Evolutionary conservation across 805 yeast species (phyloP), one percentile per base, ranked within the genome.

Genomic region (Yamadazyma olivae): DNA sequence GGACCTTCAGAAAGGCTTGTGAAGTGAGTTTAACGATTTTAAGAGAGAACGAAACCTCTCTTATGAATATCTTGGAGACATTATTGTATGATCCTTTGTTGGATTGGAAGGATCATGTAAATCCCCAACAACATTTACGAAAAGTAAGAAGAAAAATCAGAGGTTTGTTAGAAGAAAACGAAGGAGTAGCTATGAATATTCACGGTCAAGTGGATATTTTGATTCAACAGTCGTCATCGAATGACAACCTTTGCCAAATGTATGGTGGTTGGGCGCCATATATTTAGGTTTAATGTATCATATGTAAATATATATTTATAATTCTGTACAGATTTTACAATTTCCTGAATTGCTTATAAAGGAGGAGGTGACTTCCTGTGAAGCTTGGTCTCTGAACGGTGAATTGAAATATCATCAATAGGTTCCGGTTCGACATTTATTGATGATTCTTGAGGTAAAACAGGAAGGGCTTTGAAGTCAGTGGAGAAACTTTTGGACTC

Each of bases 171-270:
- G 65, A 64, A 40, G 85, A 83, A 32, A 77, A 79, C 8, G 95
- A 87, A 48, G 90, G 95, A 0, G 64, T 90, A 20, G 86, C 96
- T 0, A 77, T 93, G 65, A 87, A 95, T 61, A 85, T 90, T 3
- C 81, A 83, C 30, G 98, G 96, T 0, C 96, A 91, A 52, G 96
- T 89, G 1, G 97, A 93, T 51, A 79, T 84, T 19, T 70, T 93
- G 41, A 84, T 91, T 21, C 87, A 83, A 47, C 85, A 83, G 43
- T 93, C 98, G 0, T 74, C 85, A 0, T 79, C 87, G 2, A 66
- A 66, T 4, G 86, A 80, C 30, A 81, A 81, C 44, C 60, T 93
- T 28, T 71, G 86, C 20, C 83, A 74, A 46, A 91, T 93, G 99
- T 93, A 87, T 58, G 79, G 84, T 17, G 99, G 99, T 3, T 93